These are phyloP conservation scores for Apiotrichum sp. DNA, from an alignment of 1,284 basidiomycete species.

Conservation along the genomic window DNA sequence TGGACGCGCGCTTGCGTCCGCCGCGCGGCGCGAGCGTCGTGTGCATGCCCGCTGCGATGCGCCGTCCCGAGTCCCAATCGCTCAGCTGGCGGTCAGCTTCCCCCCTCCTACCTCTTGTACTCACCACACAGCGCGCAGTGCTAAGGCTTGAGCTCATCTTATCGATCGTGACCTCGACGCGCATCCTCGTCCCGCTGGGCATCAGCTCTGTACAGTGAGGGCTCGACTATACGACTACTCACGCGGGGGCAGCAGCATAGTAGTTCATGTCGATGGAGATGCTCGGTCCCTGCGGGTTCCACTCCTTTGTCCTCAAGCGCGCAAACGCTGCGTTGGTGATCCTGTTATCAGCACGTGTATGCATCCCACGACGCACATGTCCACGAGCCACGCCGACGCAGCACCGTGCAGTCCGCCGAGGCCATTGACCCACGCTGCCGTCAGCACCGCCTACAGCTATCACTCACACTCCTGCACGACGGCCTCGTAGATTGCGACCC, in stretches of 20 bases:
- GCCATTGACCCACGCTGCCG: conserved; percentile 29
- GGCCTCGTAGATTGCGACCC: conserved; percentile 4
- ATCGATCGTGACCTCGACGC: conserved; percentile 3
- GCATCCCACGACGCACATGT: conserved; percentile 22
- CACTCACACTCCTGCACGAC: conserved; percentile 3
- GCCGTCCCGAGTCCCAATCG: conserved; percentile 3
- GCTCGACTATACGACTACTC: background rate
- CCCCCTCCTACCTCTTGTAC: background rate
- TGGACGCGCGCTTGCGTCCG: conserved; percentile 1
- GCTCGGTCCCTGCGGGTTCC: conserved; percentile 29
- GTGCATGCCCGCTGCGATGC: conserved; percentile 9
- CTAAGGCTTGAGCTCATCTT: background rate
- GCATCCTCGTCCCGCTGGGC: conserved; percentile 5
- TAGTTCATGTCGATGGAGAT: conserved; percentile 28
- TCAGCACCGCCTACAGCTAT: conserved; percentile 1
- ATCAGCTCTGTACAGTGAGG: background rate
- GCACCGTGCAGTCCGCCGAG: conserved; percentile 31
- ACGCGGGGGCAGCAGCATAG: conserved; percentile 16
- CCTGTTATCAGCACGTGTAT: background rate
- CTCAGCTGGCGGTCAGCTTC: background rate
- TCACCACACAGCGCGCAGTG: conserved; percentile 7
- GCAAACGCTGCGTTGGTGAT: conserved; percentile 1
- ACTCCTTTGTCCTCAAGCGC: conserved; percentile 17
- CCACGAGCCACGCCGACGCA: conserved; percentile 28
- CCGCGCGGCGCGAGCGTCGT: background rate